Base-by-base conservation (phyloP, 2,329 filamentous ascomycete species). In the Parastagonospora avenae region DNA sequence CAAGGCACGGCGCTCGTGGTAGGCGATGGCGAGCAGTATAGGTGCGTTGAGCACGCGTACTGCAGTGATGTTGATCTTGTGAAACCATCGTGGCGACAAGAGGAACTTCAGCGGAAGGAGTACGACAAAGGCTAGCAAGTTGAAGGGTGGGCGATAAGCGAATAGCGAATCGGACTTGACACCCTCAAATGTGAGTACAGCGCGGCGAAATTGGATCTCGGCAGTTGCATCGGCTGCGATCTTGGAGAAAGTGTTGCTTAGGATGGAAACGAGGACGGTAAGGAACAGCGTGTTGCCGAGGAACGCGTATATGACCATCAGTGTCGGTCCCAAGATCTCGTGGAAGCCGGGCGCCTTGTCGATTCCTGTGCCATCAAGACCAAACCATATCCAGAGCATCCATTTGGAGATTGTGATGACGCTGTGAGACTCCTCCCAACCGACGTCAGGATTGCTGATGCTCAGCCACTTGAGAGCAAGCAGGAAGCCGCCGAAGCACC, bases 301-400 rank as follows among this genome's bases (percentile, higher is more conserved):
- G 70, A 94, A 94, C 1, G 91, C 88, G 70, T 94, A 95, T 12
- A 88, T 82, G 47, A 94, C 82, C 89, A 94, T 94, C 19, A 94
- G 76, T 2, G 85, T 80, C 0, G 91, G 91, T 0, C 91, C 91
- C 1, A 94, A 79, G n/a, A 92, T 75, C 79, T 85, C 84, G 74
- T 95, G 90, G 66, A 94, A 91, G 50, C 90, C 85, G 16, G 82
- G 80, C 63, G 81, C 81, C 50, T 80, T 76, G 54, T 81, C 75
- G 31, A 84, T 82, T 2, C 82, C 80, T 33, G 74, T 89, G 31
- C 71, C 91, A 62, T 94, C 91, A 1, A 95, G 82, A 2, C 91
- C 91, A 66, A 95, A 94, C 91, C 91, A 95, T 57, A 95, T 92
- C 82, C 89, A 94, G 1, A 94, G 82, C 90, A 95, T 93, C 91